Evolutionary conservation across 768 basidiomycete genomes (phyloP), one percentile per base, ranked within the genome.

Genomic region (Termitomyces titanicus): DNA sequence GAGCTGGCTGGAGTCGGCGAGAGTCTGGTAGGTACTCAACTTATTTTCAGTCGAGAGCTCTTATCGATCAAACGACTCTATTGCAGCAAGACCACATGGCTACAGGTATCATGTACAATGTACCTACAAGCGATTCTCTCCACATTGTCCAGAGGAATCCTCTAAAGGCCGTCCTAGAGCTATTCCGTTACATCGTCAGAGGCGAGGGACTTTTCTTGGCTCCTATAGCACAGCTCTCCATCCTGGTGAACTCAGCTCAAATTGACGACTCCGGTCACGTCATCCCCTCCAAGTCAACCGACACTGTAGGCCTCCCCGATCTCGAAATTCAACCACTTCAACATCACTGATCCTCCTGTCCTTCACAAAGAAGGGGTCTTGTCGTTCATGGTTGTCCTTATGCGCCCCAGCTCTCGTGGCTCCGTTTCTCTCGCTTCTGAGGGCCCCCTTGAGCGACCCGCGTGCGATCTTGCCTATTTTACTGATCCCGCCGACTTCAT

Each of bases 61-160:
- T 44, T 13, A 43, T 45, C 44, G 20, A 33, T 40, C 5, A 37
- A 9, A 54, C 24, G 13, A 35, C 17, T 48, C 22, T 51, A 5
- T 37, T 10, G n/a, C 49, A 71, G 69, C 69, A 75, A 71, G 77
- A 76, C 58, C 75, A 78, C 55, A 56, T 74, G 66, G 61, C 15
- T 65, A 75, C 13, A 61, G 53, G 72, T 2, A 53, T 73, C 6
- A 61, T 64, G n/a, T 77, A 66, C 56, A 62, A 68, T 37, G 60
- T 67, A 18, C 71, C 70, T 10, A 50, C 72, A 29, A 47, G 52
- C 8, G 72, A 77, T 45, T 70, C 70, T 38, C 50, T 77, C 2
- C 57, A 63, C 17, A 55, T 62, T 0, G 51, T 76, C 12, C 42
- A 65, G 17, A 58, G 45, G 15, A 61, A 61, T 12, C 70, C 72